These are phyloP conservation scores for Clonostachys chloroleuca DNA, from an alignment of 2,329 filamentous ascomycete genomes.

Conservation along the genomic window DNA sequence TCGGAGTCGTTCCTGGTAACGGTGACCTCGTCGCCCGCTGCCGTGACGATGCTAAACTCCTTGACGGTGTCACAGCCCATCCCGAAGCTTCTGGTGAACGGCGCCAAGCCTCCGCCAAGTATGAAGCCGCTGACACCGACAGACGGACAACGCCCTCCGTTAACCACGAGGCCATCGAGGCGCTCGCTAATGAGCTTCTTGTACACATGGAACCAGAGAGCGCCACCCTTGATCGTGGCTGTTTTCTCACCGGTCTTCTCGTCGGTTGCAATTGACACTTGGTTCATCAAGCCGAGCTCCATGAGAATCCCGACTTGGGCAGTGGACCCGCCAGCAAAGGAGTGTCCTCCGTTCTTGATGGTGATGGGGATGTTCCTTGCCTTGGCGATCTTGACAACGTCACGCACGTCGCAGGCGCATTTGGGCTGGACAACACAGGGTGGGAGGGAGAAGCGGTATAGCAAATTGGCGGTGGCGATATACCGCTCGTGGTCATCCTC, in stretches of 20 bases:
- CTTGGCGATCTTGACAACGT: constrained; percentile 11
- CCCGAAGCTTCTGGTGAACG: constrained; percentile 18
- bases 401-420: not conserved
- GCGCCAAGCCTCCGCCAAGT: constrained; percentile 25
- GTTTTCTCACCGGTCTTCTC: constrained; percentile 6
- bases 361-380: constrained; percentile 16
- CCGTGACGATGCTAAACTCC: constrained; percentile 24
- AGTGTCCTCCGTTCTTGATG: not conserved
- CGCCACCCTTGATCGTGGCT: constrained; percentile 17
- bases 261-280: not conserved
- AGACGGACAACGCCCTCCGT: constrained; percentile 23
- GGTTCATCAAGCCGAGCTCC: not conserved
- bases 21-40: constrained; percentile 10
- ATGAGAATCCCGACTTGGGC: not conserved
- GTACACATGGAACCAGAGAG: constrained; percentile 23
- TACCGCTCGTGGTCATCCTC: not conserved
- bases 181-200: constrained; percentile 14
- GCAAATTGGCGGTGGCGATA: not conserved
- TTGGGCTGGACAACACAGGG: not conserved
- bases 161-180: constrained; percentile 13
- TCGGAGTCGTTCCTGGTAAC: constrained; percentile 6
- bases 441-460: not conserved
- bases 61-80: constrained; percentile 13
- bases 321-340: not conserved
- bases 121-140: constrained; percentile 32